phyloP scores from a whole-genome alignment of 495 filamentous ascomycete species.

The Hypoxylon subgilvum region DNA sequence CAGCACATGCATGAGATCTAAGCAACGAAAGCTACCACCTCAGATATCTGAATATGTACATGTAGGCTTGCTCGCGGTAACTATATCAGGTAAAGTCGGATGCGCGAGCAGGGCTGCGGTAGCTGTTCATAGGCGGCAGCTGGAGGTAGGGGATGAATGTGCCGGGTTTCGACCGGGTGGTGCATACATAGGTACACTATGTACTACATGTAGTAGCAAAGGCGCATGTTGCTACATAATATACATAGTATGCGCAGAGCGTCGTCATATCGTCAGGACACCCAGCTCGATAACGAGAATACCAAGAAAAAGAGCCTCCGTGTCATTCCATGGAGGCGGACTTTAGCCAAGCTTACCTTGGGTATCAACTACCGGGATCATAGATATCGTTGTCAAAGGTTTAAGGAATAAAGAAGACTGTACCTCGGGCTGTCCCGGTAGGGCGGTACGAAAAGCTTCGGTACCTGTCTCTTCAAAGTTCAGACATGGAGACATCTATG shows the following conservation, averaged over 20 bases:
- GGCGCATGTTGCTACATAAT: neutral
- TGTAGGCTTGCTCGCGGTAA: conserved; percentile 5
- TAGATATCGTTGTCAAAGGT: neutral
- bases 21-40: too few relatives aligned
- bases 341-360: neutral
- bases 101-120: neutral
- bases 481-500: too few relatives aligned
- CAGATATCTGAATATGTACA: too few relatives aligned
- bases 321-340: conserved; percentile 2
- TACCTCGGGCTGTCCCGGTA: conserved; percentile 34
- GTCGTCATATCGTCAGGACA: neutral
- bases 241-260: too few relatives aligned
- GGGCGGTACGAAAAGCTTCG: too few relatives aligned
- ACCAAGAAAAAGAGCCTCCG: conserved; percentile 8
- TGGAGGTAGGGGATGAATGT: conserved; percentile 7
- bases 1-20: conserved; percentile 22
- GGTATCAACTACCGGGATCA: conserved; percentile 30
- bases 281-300: neutral
- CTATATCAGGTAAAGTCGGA: too few relatives aligned
- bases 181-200: too few relatives aligned
- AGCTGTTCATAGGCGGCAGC: neutral
- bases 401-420: neutral
- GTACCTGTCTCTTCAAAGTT: too few relatives aligned
- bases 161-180: conserved; percentile 4
- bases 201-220: neutral